These are phyloP conservation scores for Xanthoconium stramineum DNA, from an alignment of 768 basidiomycete species.

Conservation along the genomic window DNA sequence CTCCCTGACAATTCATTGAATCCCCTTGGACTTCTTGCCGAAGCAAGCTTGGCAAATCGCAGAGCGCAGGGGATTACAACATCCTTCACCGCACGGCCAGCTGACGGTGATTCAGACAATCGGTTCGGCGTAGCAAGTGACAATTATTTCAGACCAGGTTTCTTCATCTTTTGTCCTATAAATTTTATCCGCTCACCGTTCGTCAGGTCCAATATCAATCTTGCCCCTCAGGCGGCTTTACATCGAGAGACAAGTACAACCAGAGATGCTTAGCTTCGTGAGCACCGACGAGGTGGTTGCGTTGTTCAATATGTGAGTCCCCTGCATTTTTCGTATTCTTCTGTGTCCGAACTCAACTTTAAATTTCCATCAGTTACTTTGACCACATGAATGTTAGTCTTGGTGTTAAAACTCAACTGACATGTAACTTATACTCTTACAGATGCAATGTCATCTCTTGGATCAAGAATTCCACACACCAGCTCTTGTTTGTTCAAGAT, in stretches of 20 bases:
- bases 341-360: constrained; percentile 4
- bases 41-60: constrained; percentile 79
- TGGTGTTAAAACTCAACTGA: constrained; percentile 1
- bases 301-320: constrained; percentile 82
- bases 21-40: constrained; percentile 88
- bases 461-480: constrained; percentile 93
- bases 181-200: constrained; percentile 4
- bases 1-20: constrained; percentile 91
- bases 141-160: constrained; percentile 91
- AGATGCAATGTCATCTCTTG: constrained; percentile 80
- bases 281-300: constrained; percentile 86
- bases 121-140: constrained; percentile 80
- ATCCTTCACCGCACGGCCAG: constrained; percentile 38
- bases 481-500: constrained; percentile 87
- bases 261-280: constrained; percentile 90
- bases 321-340: not conserved
- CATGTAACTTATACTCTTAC: constrained; percentile 9
- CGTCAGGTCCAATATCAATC: constrained; percentile 80
- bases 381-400: constrained; percentile 66
- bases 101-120: constrained; percentile 38
- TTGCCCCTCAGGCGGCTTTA: constrained; percentile 76
- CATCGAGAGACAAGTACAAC: constrained; percentile 87
- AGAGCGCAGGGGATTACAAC: constrained; percentile 49
- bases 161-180: constrained; percentile 16
- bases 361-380: constrained; percentile 54